Conservation (phyloP, 495 filamentous ascomycete genomes). For the Zalerion maritima region DNA sequence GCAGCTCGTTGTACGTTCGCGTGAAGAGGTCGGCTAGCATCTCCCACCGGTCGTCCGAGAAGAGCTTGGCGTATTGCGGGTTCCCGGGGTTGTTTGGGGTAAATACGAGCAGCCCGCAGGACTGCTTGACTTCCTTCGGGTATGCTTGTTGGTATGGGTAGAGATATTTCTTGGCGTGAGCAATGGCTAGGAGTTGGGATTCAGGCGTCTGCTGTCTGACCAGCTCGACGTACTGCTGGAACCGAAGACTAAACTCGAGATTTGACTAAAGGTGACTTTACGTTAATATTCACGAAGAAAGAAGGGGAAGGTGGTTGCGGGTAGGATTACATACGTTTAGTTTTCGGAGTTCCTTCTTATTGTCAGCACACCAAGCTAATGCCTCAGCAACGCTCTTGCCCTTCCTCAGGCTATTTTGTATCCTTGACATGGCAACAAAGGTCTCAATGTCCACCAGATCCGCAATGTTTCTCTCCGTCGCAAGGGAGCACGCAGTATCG, state of each 20-base stretch:
- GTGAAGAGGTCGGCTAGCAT: constrained; percentile 71
- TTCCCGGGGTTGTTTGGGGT: constrained; percentile 35
- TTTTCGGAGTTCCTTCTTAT: constrained; percentile 74
- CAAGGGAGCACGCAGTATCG: constrained; percentile 60
- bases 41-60: constrained; percentile 55
- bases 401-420: constrained; percentile 53
- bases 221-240: constrained; percentile 91
- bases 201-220: constrained; percentile 44
- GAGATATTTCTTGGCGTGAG: constrained; percentile 70
- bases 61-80: constrained; percentile 39
- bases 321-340: constrained; percentile 44
- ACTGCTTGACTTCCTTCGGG: constrained; percentile 50
- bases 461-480: constrained; percentile 46
- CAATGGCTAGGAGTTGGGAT: constrained; percentile 60
- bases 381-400: constrained; percentile 68
- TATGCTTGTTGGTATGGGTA: constrained; percentile 50
- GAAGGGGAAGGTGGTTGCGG: neutral
- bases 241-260: constrained; percentile 84
- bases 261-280: constrained; percentile 43
- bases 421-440: constrained; percentile 66
- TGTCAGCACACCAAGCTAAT: constrained; percentile 80
- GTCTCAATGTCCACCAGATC: constrained; percentile 80
- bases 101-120: constrained; percentile 69
- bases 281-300: constrained; percentile 14
- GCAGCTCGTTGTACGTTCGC: constrained; percentile 71